Evolutionary conservation across 345 rosid genomes (phyloP).

Genomic region (Fremontodendron californicum): DNA sequence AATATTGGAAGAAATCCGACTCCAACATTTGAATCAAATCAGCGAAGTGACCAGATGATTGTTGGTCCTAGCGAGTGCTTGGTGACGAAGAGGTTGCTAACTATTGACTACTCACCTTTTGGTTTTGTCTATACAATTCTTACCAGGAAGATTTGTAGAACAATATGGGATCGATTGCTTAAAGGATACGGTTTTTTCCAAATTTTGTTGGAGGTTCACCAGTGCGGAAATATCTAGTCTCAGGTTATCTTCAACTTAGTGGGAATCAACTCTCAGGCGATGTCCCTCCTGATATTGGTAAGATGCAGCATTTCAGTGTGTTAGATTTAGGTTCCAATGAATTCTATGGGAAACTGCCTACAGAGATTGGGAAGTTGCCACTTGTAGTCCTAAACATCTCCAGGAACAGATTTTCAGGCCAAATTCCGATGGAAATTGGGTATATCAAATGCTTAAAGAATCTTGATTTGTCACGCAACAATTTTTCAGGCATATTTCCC

Average conservation of each 20-base stretch:
- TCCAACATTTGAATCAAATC: conserved; percentile 51
- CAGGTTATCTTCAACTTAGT: conserved; percentile 74
- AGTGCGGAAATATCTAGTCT: conserved; percentile 30
- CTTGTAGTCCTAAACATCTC: conserved; percentile 68
- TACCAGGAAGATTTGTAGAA: conserved; percentile 58
- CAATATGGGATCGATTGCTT: conserved; percentile 64
- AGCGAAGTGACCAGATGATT: conserved; percentile 21
- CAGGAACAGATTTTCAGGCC: conserved; percentile 48
- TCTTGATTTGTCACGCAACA: conserved; percentile 75
- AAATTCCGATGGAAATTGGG: conserved; percentile 57
- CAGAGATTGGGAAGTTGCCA: conserved; percentile 49
- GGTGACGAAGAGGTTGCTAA: conserved; percentile 75
- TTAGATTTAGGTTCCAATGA: conserved; percentile 61
- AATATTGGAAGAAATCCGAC: conserved; percentile 52
- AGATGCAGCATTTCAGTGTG: conserved; percentile 58
- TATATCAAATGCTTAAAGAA: conserved; percentile 52
- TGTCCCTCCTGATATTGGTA: conserved; percentile 50
- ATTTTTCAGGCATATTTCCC: conserved; percentile 71
- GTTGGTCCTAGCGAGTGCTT: conserved; percentile 78
- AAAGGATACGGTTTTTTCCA: conserved; percentile 65
- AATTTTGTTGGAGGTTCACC: conserved; percentile 36
- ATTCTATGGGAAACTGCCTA: conserved; percentile 52
- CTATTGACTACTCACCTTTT: conserved; percentile 79
- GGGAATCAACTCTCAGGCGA: conserved; percentile 61
- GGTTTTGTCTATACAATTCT: conserved; percentile 55